Evolutionary conservation across 371 early-diverging fungal species (phyloP).

Genomic region (Mucor mucedo): DNA sequence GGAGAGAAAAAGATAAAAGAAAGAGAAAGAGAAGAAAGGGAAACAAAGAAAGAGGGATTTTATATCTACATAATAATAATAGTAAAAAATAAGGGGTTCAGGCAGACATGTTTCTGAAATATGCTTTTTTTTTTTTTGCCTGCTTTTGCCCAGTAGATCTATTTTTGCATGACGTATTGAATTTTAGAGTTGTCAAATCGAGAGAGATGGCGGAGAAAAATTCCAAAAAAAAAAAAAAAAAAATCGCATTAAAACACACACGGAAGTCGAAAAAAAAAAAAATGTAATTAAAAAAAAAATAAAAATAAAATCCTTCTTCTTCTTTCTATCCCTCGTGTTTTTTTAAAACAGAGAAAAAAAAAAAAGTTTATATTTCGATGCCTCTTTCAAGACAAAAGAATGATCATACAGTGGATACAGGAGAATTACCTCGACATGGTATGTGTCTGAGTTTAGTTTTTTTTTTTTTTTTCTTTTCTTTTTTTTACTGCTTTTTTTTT

Average conservation of each 20-base stretch:
- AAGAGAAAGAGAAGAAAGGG: not conserved
- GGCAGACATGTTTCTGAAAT: not conserved
- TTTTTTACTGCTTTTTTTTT: not conserved
- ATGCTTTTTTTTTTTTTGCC: not conserved
- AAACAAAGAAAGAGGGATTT: not conserved
- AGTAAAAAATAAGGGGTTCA: constrained; percentile 2
- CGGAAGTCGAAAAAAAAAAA: not conserved
- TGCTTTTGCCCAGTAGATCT: not conserved
- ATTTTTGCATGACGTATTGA: not conserved
- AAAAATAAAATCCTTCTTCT: not conserved
- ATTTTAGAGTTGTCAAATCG: not conserved
- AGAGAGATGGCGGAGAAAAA: not conserved
- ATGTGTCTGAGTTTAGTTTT: not conserved
- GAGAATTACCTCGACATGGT: constrained; percentile 11
- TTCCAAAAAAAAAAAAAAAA: not conserved
- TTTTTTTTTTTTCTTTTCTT: not conserved
- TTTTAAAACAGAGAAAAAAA: not conserved
- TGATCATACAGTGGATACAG: not conserved
- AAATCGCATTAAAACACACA: not conserved
- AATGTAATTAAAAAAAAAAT: not conserved
- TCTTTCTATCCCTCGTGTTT: not conserved
- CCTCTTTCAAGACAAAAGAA: constrained; percentile 11
- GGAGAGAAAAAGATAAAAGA: not conserved
- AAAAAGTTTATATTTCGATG: not conserved
- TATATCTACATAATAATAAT: constrained; percentile 4